Base-by-base conservation (phyloP, 2,329 filamentous ascomycete species). In the Penicillium sp. region DNA sequence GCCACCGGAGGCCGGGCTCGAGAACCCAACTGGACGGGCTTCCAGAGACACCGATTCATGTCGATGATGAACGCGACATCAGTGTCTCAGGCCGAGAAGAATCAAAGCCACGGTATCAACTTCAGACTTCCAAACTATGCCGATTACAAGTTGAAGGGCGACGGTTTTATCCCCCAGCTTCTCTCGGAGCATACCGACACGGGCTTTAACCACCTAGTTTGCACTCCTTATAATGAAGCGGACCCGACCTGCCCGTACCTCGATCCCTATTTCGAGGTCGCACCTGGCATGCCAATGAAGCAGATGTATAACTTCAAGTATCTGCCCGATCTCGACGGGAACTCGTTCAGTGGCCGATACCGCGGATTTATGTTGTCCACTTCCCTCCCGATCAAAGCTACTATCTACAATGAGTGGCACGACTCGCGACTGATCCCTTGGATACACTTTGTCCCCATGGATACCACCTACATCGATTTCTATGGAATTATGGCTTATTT, bases 381-480 rank as follows among this genome's bases (percentile, higher is more conserved):
- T 2, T 87, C 84, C 17, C 73, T 93, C 9, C 88, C 88, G 0
- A 84, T 94, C 75, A 94, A 93, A 76, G 85, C 87, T 6, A 91
- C 90, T 0, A 78, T 93, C 23, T 94, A 87, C 75, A 82, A 84
- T 21, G 90, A 94, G 71, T 94, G 90, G 90, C 90, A 93, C 68
- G 89, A 93, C 70, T 83, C 82, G 45, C 81, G 90, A 3, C 78
- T 93, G 1, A 78, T 91, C 2, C 82, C 89, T 0, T 94, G 90
- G 90, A 85, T 86, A 67, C 90, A 94, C 73, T 93, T 90, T 66
- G 86, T 92, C 2, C 90, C 90, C 17, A 86, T 93, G 82, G 88
- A 92, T 69, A 89, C 84, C 67, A 83, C 86, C 1, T 92, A 87
- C 67, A 77, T 83, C 37, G 90, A 93, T 64, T 82, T 89, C 66